Conservation (phyloP, 2,329 filamentous ascomycete genomes). For the Tolypocladium guangdongense region DNA sequence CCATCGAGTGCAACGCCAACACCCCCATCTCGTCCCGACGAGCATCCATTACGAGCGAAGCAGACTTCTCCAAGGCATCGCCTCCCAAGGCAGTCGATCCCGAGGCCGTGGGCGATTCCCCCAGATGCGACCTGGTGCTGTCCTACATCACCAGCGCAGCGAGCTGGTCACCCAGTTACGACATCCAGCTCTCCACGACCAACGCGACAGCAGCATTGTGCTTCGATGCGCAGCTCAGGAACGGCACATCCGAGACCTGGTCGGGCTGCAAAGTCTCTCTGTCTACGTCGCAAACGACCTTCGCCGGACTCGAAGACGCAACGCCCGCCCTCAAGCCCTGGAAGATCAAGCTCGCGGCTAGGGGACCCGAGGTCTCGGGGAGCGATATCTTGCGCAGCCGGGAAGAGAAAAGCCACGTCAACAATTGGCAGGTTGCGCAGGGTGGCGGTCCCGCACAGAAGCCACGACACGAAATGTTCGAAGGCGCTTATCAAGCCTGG, state of each 20-base stretch:
- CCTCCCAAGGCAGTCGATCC: constrained; percentile 2
- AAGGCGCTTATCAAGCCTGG: no score
- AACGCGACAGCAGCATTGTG: constrained; percentile 39
- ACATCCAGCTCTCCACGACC: constrained; percentile 46
- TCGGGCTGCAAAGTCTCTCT: constrained; percentile 45
- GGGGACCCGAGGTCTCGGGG: neutral
- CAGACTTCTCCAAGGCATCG: constrained; percentile 28
- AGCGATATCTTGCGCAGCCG: constrained; percentile 23
- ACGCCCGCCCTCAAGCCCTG: constrained; percentile 45
- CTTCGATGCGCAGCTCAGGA: constrained; percentile 51
- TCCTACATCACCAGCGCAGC: constrained; percentile 48
- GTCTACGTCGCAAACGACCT: constrained; percentile 51
- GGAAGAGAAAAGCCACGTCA: constrained; percentile 24
- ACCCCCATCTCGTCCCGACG: constrained; percentile 36
- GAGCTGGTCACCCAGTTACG: constrained; percentile 50
- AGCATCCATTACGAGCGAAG: constrained; percentile 39
- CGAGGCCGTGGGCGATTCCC: constrained; percentile 5
- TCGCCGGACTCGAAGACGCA: constrained; percentile 40
- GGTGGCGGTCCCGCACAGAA: no score
- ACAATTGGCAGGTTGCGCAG: constrained; percentile 6
- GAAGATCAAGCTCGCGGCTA: constrained; percentile 37
- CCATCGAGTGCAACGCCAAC: constrained; percentile 29
- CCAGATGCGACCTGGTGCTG: constrained; percentile 34
- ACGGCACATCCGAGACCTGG: constrained; percentile 54
- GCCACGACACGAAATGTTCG: no score